Evolutionary conservation across 2,329 filamentous ascomycete species (phyloP).

Genomic region (Tolypocladium ovalisporum): DNA sequence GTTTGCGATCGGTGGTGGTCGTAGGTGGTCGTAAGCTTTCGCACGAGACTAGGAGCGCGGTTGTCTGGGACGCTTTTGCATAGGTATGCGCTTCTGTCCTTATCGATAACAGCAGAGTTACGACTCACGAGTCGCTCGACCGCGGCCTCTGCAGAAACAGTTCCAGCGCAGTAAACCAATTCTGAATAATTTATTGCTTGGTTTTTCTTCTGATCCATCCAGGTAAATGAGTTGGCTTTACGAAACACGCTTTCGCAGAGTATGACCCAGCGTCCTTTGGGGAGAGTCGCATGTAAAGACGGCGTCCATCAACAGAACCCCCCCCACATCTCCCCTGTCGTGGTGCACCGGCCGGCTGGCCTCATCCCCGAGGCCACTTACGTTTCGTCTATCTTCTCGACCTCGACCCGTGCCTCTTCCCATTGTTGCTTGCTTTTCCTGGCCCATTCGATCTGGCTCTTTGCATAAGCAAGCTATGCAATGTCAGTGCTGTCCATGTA

Average conservation of each 20-base stretch:
- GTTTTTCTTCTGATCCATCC: not conserved
- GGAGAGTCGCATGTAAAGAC: not conserved
- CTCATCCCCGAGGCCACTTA: slow-evolving; percentile 13
- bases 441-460: slow-evolving; percentile 90
- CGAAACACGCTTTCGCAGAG: no score
- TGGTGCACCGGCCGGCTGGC: not conserved
- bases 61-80: not conserved
- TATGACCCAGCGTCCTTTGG: not conserved
- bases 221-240: not conserved
- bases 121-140: not conserved
- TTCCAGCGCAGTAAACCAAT: not conserved
- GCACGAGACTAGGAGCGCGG: not conserved
- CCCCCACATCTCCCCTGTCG: no score
- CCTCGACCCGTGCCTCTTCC: slow-evolving; percentile 81
- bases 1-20: not conserved
- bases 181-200: not conserved
- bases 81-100: not conserved
- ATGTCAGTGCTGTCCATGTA: slow-evolving; percentile 9
- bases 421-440: slow-evolving; percentile 82
- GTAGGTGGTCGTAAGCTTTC: not conserved
- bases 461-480: slow-evolving; percentile 73
- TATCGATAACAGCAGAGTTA: not conserved
- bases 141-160: not conserved
- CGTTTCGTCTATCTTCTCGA: slow-evolving; percentile 70
- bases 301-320: not conserved